Evolutionary conservation across 768 basidiomycete genomes (phyloP).

Genomic region (Cyclocybe aegerita): DNA sequence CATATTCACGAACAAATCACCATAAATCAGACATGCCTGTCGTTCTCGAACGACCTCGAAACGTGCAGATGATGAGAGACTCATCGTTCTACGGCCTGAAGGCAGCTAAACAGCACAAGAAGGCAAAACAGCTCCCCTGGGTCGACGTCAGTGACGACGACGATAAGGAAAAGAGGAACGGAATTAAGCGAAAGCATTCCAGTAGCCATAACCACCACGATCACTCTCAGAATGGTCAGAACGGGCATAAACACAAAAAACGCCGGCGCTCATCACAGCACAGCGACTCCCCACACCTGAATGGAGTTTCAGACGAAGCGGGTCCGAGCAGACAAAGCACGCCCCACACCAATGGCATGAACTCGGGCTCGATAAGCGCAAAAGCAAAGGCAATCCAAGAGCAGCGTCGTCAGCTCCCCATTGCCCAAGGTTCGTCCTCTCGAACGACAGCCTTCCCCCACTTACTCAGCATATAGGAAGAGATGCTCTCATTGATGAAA

Average conservation of each 20-base stretch:
- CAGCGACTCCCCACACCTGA: conserved; percentile 8
- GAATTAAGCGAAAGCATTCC: conserved; percentile 28
- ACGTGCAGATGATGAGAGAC: conserved; percentile 19
- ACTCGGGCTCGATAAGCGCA: conserved; percentile 21
- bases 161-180: conserved; percentile 23
- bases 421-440: conserved; percentile 61
- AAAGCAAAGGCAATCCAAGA: conserved; percentile 48
- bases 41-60: conserved; percentile 11
- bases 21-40: conserved; percentile 18
- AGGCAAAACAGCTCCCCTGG: conserved; percentile 31
- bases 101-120: conserved; percentile 21
- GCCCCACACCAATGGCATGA: conserved; percentile 16
- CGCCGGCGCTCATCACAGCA: conserved; percentile 22
- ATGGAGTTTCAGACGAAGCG: conserved; percentile 13
- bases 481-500: conserved; percentile 72
- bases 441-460: background rate
- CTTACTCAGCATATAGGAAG: conserved; percentile 49
- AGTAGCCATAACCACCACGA: conserved; percentile 23
- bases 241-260: conserved; percentile 33
- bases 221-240: conserved; percentile 18
- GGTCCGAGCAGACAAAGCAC: conserved; percentile 12
- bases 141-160: conserved; percentile 43
- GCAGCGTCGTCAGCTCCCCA: conserved; percentile 72
- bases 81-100: conserved; percentile 22
- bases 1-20: conserved; percentile 1